phyloP scores from a whole-genome alignment of 768 basidiomycete species.

The Megacollybia marginata region DNA sequence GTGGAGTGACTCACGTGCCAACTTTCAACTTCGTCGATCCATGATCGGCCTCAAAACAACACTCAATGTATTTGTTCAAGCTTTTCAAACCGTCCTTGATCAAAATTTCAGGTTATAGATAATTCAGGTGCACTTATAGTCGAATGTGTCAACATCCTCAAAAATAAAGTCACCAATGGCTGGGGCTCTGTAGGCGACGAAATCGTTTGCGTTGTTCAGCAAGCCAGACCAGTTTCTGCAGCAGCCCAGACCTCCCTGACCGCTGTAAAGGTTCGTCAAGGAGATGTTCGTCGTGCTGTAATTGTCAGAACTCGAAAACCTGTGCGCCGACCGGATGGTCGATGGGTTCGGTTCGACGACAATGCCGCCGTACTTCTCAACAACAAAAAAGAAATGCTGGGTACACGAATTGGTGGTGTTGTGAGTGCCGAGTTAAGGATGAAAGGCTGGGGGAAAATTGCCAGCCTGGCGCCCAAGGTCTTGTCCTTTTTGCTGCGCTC shows the following conservation, averaged over 20 bases:
- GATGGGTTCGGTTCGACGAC: slow-evolving; percentile 88
- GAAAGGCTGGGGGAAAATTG: slow-evolving; percentile 94
- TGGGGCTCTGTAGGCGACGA: slow-evolving; percentile 93
- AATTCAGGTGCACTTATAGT: slow-evolving; percentile 93
- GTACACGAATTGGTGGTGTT: slow-evolving; percentile 89
- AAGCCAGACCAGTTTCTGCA: slow-evolving; percentile 74
- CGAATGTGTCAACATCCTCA: slow-evolving; percentile 94
- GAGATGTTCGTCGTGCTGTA: slow-evolving; percentile 93
- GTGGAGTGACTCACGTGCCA: not conserved
- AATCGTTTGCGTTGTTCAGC: slow-evolving; percentile 91
- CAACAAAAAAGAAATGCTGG: slow-evolving; percentile 93
- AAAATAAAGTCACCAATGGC: slow-evolving; percentile 93
- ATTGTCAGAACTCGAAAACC: slow-evolving; percentile 90
- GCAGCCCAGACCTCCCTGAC: slow-evolving; percentile 61
- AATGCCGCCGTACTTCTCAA: slow-evolving; percentile 93
- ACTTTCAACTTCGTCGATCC: slow-evolving; percentile 1
- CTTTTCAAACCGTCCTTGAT: slow-evolving; percentile 1
- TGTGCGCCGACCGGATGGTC: slow-evolving; percentile 81
- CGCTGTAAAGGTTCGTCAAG: slow-evolving; percentile 84
- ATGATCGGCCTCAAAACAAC: slow-evolving; percentile 97
- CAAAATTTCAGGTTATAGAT: slow-evolving; percentile 69
- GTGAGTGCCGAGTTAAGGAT: slow-evolving; percentile 86
- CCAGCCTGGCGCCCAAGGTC: slow-evolving; percentile 88
- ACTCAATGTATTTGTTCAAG: slow-evolving; percentile 56
- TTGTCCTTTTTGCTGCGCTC: not conserved